phyloP scores from a whole-genome alignment of 768 basidiomycete species.

The Xerocomellus intermedius region DNA sequence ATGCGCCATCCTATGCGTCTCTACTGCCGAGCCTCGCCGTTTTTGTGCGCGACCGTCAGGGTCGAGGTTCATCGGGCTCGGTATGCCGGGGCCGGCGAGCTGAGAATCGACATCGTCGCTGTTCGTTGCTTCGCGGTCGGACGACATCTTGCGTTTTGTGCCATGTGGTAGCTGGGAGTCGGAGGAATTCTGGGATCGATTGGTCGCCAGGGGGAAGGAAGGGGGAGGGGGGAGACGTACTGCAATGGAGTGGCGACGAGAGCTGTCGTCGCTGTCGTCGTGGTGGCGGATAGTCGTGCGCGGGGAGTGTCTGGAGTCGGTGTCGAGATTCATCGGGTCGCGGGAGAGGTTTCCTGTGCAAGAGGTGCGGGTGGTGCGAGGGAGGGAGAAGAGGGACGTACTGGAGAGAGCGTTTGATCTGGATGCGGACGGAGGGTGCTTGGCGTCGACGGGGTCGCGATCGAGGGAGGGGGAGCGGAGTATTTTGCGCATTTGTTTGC shows the following conservation, averaged over 20 bases:
- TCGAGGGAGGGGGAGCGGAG: conserved; percentile 58
- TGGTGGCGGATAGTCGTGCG: conserved; percentile 35
- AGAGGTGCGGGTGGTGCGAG: conserved; percentile 8
- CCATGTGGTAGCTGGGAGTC: conserved; percentile 53
- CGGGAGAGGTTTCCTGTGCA: conserved; percentile 28
- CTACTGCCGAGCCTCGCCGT: conserved; percentile 80
- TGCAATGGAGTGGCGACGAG: conserved; percentile 72
- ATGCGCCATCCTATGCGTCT: conserved; percentile 72
- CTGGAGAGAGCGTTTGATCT: conserved; percentile 23
- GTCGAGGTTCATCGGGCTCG: conserved; percentile 57
- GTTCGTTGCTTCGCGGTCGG: conserved; percentile 53
- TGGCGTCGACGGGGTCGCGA: conserved; percentile 26
- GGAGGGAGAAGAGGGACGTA: conserved; percentile 19
- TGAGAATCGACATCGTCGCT: conserved; percentile 67
- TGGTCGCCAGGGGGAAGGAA: background rate
- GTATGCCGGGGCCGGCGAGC: conserved; percentile 65
- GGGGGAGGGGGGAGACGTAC: conserved; percentile 36
- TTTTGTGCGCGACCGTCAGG: conserved; percentile 71
- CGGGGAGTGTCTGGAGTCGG: conserved; percentile 27
- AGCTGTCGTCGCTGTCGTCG: conserved; percentile 61
- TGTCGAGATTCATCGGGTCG: conserved; percentile 20
- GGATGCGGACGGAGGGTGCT: conserved; percentile 9
- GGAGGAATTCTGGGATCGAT: conserved; percentile 30
- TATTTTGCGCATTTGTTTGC: conserved; percentile 50
- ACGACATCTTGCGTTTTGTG: conserved; percentile 82